A percentile compares a stretch with the other conserved stretches of the same genome.
Conservation (phyloP, 257 asterid genomes). For the Marsdenia floribunda region DNA sequence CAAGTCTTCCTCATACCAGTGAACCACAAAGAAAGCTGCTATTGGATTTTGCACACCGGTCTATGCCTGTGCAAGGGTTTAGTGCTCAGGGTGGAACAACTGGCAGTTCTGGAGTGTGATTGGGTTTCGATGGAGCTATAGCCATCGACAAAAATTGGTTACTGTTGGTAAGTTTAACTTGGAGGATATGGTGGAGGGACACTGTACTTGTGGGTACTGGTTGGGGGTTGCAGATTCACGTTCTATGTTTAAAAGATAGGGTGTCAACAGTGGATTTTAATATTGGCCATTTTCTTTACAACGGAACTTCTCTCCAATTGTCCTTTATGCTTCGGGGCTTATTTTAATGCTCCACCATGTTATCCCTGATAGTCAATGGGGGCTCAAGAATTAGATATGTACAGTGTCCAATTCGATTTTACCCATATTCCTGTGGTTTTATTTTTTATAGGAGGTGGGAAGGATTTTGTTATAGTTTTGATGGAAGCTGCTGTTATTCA, state of each 20-base stretch:
- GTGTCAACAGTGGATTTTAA: neutral
- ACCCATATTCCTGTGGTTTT: constrained; percentile 10
- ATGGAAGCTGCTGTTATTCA: neutral
- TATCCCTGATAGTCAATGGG: neutral
- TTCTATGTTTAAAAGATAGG: neutral
- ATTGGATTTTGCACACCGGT: constrained; percentile 35
- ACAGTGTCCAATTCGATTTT: constrained; percentile 13
- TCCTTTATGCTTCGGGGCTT: constrained; percentile 5
- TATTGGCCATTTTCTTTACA: neutral
- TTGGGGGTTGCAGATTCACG: neutral
- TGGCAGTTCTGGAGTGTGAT: constrained; percentile 15
- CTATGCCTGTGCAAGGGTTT: constrained; percentile 37
- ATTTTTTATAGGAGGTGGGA: constrained; percentile 10
- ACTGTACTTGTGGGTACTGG: neutral
- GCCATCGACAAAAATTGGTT: neutral
- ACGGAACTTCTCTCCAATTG: neutral
- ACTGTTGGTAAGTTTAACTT: neutral
- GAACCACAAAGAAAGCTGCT: constrained; percentile 41
- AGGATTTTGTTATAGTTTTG: neutral
- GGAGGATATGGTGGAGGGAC: neutral
- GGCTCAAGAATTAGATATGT: constrained; percentile 16
- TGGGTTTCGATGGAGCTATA: neutral
- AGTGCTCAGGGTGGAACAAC: constrained; percentile 19
- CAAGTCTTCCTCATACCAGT: constrained; percentile 49
- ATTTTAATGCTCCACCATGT: constrained; percentile 14